phyloP scores from a whole-genome alignment of 2,329 filamentous ascomycete species.

The Samsoniella hepiali region DNA sequence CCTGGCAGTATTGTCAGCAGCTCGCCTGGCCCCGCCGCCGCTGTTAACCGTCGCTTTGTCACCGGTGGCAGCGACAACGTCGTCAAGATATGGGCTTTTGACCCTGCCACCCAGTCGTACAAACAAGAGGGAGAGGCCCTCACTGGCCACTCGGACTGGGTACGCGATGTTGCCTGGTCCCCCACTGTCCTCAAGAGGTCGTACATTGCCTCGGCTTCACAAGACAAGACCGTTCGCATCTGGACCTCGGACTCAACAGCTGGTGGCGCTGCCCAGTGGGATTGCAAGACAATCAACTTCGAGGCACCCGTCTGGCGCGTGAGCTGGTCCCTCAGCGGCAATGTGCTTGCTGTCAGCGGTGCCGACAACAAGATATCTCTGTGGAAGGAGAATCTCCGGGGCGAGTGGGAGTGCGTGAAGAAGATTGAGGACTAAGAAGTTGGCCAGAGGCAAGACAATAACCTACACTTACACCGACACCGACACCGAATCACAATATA shows the following conservation, averaged over 20 bases:
- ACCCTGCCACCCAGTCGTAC: conserved; percentile 58
- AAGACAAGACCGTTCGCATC: conserved; percentile 96
- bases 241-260: conserved; percentile 73
- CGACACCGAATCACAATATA: neutral
- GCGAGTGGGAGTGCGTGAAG: conserved; percentile 97
- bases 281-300: conserved; percentile 79
- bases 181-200: conserved; percentile 92
- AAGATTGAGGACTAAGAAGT: conserved; percentile 76
- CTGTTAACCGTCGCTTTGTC: conserved; percentile 76
- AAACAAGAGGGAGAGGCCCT: conserved; percentile 63
- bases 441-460: neutral
- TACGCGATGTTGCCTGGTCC: conserved; percentile 95
- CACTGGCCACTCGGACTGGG: conserved; percentile 89
- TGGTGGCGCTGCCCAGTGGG: conserved; percentile 69
- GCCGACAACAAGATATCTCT: conserved; percentile 95
- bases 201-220: conserved; percentile 92
- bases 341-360: conserved; percentile 89
- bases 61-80: conserved; percentile 93
- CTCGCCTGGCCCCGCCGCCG: conserved; percentile 55
- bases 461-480: neutral
- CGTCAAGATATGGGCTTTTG: conserved; percentile 90
- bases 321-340: conserved; percentile 96
- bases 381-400: conserved; percentile 97
- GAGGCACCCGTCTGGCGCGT: conserved; percentile 92
- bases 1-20: conserved; percentile 83